Base-by-base conservation (phyloP, 441 rosid genomes). In the Raphanus hybrid region DNA sequence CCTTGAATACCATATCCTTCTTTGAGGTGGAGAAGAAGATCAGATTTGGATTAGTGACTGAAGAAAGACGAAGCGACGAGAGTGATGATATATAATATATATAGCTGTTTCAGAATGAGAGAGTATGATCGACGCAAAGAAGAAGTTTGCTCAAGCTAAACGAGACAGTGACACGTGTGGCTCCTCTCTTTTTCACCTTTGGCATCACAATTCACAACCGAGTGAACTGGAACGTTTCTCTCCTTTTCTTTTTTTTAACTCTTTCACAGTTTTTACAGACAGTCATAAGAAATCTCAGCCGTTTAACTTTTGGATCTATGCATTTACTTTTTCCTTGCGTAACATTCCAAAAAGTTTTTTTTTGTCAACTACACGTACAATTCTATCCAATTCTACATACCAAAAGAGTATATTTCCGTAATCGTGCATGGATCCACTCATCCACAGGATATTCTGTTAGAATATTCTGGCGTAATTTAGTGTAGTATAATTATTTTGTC, bases 1-100 rank as follows among this genome's bases (percentile, higher is more conserved):
- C 89, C 66, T 76, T 78, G 86, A 93, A 74, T 78, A 82, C 87
- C 94, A 88, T 91, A 5, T 60, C 61, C 64, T 60, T 60, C 64
- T 60, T 27, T 60, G 39, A 60, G 64, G 64, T 54, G 23, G 8
- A 26, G 39, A 60, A 12, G 64, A 60, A 26, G 64, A 59, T 10
- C 35, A 11, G 64, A 59, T 23, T 26, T 11, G 15, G 62, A 58
- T 54, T 26, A 26, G 58, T 39, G 1, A 5, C 26, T 4, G 32
- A 2, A 23, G 50, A 63, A 35, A 64, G 64, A 37, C 48, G 15
- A 27, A 26, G 75, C 55, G 71, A 20, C 7, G 16, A 3, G 43
- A n/a, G 59, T 16, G 60, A 8, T 55, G 61, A 54, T 43, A 43
- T 14, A 54, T 54, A 54, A 54, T 43, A 43, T 14, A 54, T 54